These are phyloP conservation scores for Colletotrichum spinosum DNA, from an alignment of 2,329 filamentous ascomycete species.

Conservation along the genomic window DNA sequence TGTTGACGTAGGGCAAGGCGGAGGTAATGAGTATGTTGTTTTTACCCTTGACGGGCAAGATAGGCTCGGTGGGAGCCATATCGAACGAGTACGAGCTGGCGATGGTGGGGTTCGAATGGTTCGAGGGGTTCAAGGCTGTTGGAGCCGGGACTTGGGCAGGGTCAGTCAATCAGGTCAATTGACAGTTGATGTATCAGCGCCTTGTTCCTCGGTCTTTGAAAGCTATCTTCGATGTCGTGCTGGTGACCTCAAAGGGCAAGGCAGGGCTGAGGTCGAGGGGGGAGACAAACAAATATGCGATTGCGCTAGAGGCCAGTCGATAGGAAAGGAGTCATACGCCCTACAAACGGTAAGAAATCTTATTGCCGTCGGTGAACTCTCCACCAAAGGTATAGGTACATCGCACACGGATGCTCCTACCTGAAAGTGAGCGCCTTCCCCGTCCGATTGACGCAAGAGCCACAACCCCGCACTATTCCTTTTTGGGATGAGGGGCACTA, in stretches of 20 bases:
- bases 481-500: constrained; percentile 37
- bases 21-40: constrained; percentile 91
- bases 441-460: constrained; percentile 21
- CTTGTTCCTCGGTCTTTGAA: too few relatives aligned
- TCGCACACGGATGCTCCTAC: too few relatives aligned
- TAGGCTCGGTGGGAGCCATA: constrained; percentile 48
- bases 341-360: background rate
- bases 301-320: too few relatives aligned
- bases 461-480: constrained; percentile 39
- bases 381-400: background rate
- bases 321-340: background rate
- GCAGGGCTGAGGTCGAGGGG: background rate
- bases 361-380: background rate
- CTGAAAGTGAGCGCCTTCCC: constrained; percentile 1
- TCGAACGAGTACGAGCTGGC: background rate
- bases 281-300: background rate
- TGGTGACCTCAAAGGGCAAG: background rate
- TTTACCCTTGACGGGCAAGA: constrained; percentile 78
- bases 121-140: background rate
- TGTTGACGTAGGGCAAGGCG: constrained; percentile 83
- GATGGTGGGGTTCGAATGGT: constrained; percentile 2
- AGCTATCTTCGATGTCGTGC: too few relatives aligned
- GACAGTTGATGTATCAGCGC: background rate
- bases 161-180: constrained; percentile 6
- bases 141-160: background rate